Evolutionary conservation across 768 basidiomycete genomes (phyloP), one percentile per base, ranked within the genome.

Genomic region (Phlegmacium glaucopus): DNA sequence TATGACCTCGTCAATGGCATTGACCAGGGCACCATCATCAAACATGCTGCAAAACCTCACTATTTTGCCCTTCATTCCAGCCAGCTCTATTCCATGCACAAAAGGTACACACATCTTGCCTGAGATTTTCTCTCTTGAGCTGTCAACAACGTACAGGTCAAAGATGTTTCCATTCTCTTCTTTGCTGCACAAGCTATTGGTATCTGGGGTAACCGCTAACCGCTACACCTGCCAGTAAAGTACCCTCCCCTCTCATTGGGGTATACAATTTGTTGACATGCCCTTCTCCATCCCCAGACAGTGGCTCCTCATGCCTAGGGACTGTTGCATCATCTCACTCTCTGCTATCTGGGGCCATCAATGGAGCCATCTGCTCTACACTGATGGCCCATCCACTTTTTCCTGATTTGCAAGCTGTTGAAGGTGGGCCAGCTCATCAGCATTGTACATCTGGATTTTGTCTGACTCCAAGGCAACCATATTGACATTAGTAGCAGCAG

Each of bases 1-100:
- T 5, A 61, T 39, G 9, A 4, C 30, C 17, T 6, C 17, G 17
- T 59, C 56, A 37, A 70, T 61, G 4, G 58, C 62, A 18, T 53
- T 61, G 0, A 62, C 53, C 63, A 66, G 54, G 2, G 66, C 63
- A 0, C 69, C 64, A 22, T 65, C 64, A 36, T 69, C 66, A 18
- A 63, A 59, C 9, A 61, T 22, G 9, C 47, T 54, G 7, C 49
- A 29, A 6, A 55, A 37, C 12, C 50, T 12, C 35, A 62, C 55
- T 1, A 49, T 42, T 36, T 56, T 53, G 9, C 56, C 57, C 4
- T 48, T 25, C 2, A 42, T 41, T 13, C 57, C 58, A 3, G 47
- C 16, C 3, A 66, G 41, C 2, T 15, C 29, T 1, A 62, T 42
- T 9, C 30, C 35, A 17, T 64, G 62, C 15, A 54, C 44, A 40